These are phyloP conservation scores for Rutstroemia sp. DNA, from an alignment of 2,329 filamentous ascomycete species.

Conservation along the genomic window DNA sequence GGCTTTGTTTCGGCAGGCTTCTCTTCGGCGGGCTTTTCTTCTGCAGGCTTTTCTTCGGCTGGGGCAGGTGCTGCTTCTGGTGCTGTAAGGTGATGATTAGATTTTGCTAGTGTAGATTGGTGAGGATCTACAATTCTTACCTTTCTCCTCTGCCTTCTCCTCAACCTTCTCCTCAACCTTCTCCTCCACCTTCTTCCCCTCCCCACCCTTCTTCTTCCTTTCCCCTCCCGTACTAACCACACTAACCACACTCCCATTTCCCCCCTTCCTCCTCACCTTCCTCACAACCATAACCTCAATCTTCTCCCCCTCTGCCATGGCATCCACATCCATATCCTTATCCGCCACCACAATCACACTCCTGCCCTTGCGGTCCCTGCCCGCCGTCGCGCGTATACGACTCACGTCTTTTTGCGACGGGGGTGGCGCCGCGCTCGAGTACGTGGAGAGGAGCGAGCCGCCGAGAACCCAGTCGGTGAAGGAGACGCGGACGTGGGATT, in stretches of 20 bases:
- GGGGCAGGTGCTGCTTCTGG: background rate
- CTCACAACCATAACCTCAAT: background rate
- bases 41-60: background rate
- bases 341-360: background rate
- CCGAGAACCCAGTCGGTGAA: conserved; percentile 27
- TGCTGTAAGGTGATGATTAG: background rate
- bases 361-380: conserved; percentile 1
- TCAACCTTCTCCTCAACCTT: background rate
- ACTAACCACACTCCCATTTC: background rate
- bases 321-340: background rate
- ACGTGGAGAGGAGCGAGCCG: conserved; percentile 18
- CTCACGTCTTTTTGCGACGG: background rate
- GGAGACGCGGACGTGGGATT: conserved; percentile 19
- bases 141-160: background rate
- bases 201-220: conserved; percentile 2
- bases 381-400: conserved; percentile 1
- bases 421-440: background rate
- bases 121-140: background rate
- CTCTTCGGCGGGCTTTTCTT: background rate
- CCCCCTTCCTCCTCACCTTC: background rate
- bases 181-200: conserved; percentile 1
- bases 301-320: background rate
- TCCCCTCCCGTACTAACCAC: background rate
- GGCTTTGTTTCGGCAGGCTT: background rate
- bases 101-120: no score